Conservation (phyloP, 306 rosid species). For the Calophaca sinica region DNA sequence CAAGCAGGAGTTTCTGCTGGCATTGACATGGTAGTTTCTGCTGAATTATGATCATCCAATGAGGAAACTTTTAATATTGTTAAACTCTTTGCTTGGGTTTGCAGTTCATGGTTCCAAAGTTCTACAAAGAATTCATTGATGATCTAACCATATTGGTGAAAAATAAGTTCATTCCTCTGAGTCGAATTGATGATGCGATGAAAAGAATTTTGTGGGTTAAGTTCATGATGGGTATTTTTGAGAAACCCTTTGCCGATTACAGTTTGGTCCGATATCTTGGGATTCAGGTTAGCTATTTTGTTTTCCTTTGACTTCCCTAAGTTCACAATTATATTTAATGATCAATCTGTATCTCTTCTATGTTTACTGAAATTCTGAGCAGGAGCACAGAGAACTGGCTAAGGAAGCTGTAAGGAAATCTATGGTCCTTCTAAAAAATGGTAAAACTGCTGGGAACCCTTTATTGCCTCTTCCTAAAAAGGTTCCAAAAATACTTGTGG, state of each 20-base stretch:
- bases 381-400: constrained; percentile 58
- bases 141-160: constrained; percentile 55
- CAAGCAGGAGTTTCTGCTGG: constrained; percentile 58
- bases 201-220: constrained; percentile 59
- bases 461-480: constrained; percentile 56
- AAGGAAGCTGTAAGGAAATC: constrained; percentile 64
- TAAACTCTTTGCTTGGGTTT: constrained; percentile 33
- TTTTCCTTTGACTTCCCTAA: constrained; percentile 8
- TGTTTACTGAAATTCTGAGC: constrained; percentile 31
- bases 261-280: constrained; percentile 56
- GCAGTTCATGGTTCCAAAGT: constrained; percentile 56
- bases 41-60: constrained; percentile 9
- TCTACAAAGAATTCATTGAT: constrained; percentile 49
- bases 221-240: constrained; percentile 61
- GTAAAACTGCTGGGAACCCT: constrained; percentile 45
- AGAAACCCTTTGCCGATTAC: constrained; percentile 55
- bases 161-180: constrained; percentile 50
- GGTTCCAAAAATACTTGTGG: constrained; percentile 58
- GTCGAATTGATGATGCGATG: constrained; percentile 61
- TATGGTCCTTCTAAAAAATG: constrained; percentile 58
- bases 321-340: constrained; percentile 22
- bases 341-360: constrained; percentile 1
- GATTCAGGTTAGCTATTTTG: constrained; percentile 48
- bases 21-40: constrained; percentile 57
- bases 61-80: constrained; percentile 23